phyloP scores from a whole-genome alignment of 1,284 basidiomycete genomes.

The Rhodotorula sp. region DNA sequence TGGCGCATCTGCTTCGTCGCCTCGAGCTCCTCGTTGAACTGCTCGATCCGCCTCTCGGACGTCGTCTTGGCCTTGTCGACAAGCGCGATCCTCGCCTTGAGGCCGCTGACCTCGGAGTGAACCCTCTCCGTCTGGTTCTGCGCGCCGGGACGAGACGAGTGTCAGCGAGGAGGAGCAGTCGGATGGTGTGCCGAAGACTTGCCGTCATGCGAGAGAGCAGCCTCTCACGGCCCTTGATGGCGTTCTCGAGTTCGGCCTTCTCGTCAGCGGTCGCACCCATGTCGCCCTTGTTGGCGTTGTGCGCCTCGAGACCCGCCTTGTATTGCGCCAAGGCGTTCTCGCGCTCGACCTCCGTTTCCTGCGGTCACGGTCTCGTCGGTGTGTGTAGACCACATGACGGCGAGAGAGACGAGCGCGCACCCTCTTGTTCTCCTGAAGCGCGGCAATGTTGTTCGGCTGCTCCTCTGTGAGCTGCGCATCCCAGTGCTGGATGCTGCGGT shows the following conservation, averaged over 20 bases:
- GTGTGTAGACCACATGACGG: background rate
- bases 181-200: background rate
- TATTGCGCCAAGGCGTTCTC: conserved; percentile 38
- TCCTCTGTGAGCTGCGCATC: conserved; percentile 68
- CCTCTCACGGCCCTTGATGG: conserved; percentile 48
- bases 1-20: conserved; percentile 61
- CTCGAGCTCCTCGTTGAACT: conserved; percentile 54
- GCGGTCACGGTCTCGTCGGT: conserved; percentile 1
- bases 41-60: conserved; percentile 38
- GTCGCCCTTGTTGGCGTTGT: conserved; percentile 47
- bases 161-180: background rate
- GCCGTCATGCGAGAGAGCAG: background rate
- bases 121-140: conserved; percentile 53
- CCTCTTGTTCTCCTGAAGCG: conserved; percentile 57
- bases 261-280: conserved; percentile 51
- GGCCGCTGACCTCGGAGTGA: conserved; percentile 20
- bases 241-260: conserved; percentile 51
- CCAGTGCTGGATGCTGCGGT: conserved; percentile 50
- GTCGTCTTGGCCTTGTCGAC: conserved; percentile 28
- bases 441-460: conserved; percentile 67
- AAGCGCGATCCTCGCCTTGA: conserved; percentile 47
- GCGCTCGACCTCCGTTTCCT: conserved; percentile 39
- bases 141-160: conserved; percentile 36
- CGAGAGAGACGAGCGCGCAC: conserved; percentile 49
- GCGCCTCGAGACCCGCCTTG: conserved; percentile 1